These are phyloP conservation scores for Metroxylon sagu DNA, from an alignment of 176 grass and related monocot species.

Conservation along the genomic window DNA sequence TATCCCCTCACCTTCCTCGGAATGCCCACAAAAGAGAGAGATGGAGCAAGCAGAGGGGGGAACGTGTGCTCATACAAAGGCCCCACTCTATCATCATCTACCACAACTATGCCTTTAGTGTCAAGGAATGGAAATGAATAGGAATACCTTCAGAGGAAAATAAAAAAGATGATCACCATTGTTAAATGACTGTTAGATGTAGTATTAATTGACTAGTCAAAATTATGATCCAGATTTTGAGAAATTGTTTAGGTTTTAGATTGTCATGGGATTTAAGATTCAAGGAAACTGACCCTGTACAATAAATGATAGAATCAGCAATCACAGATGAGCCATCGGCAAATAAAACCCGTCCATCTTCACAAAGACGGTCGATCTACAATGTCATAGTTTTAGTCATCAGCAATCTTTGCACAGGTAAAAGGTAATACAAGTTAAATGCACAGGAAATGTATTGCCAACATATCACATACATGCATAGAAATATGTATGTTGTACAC, in stretches of 20 bases:
- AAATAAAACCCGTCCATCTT: slow-evolving; percentile 26
- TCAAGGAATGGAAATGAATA: slow-evolving; percentile 41
- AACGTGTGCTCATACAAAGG: slow-evolving; percentile 43
- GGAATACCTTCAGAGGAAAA: not conserved
- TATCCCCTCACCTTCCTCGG: not conserved
- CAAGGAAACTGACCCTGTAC: slow-evolving; percentile 19
- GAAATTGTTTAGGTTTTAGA: too few relatives aligned
- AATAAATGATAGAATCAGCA: slow-evolving; percentile 31
- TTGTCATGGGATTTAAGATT: too few relatives aligned
- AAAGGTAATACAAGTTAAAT: too few relatives aligned
- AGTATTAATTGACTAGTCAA: too few relatives aligned
- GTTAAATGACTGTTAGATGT: too few relatives aligned
- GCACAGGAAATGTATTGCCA: too few relatives aligned
- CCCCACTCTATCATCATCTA: slow-evolving; percentile 33
- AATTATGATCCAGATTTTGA: too few relatives aligned
- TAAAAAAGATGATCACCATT: too few relatives aligned
- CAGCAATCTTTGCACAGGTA: too few relatives aligned
- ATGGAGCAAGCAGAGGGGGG: slow-evolving; percentile 22
- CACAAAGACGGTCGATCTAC: slow-evolving; percentile 1
- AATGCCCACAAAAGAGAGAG: slow-evolving; percentile 21
- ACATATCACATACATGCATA: too few relatives aligned
- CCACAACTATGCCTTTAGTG: not conserved
- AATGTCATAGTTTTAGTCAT: not conserved
- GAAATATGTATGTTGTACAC: too few relatives aligned
- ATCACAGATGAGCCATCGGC: slow-evolving; percentile 12